A percentile compares a stretch with the other conserved stretches of the same genome.
Conservation (phyloP, 2,329 filamentous ascomycete species). For the Hymenoscyphus scutula region DNA sequence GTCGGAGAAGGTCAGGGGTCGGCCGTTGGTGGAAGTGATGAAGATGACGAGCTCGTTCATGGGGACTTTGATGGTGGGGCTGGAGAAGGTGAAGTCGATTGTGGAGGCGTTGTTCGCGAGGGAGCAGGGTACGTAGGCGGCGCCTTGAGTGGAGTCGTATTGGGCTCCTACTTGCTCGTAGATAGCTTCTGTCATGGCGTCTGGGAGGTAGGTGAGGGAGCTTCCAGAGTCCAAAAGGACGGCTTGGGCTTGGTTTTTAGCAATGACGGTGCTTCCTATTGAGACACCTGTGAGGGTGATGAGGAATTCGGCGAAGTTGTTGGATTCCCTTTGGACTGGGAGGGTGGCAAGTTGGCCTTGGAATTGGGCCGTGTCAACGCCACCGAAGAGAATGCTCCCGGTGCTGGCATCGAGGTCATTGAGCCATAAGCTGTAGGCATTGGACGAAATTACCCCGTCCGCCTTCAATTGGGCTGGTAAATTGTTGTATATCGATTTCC, state of each 20-base stretch:
- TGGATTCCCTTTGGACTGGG: conserved; percentile 57
- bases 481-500: conserved; percentile 60
- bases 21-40: conserved; percentile 44
- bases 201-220: conserved; percentile 64
- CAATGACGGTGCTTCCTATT: conserved; percentile 44
- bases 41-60: conserved; percentile 60
- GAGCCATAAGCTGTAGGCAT: conserved; percentile 72
- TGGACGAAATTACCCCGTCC: conserved; percentile 59
- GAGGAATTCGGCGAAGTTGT: conserved; percentile 60
- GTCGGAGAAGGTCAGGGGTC: conserved; percentile 50
- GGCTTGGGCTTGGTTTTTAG: conserved; percentile 51
- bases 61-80: conserved; percentile 51
- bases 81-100: conserved; percentile 55
- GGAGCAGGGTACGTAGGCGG: conserved; percentile 62
- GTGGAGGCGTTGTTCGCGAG: conserved; percentile 42
- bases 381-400: conserved; percentile 72
- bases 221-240: conserved; percentile 72
- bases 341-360: conserved; percentile 61
- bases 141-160: conserved; percentile 51
- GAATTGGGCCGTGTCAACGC: conserved; percentile 67
- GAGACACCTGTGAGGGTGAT: conserved; percentile 64
- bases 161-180: conserved; percentile 58
- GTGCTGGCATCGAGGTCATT: conserved; percentile 66
- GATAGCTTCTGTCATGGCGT: conserved; percentile 51
- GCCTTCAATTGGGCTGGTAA: conserved; percentile 64